Evolutionary conservation across 192 early-diverging fungal species (phyloP).

Genomic region (Coemansia sp.): DNA sequence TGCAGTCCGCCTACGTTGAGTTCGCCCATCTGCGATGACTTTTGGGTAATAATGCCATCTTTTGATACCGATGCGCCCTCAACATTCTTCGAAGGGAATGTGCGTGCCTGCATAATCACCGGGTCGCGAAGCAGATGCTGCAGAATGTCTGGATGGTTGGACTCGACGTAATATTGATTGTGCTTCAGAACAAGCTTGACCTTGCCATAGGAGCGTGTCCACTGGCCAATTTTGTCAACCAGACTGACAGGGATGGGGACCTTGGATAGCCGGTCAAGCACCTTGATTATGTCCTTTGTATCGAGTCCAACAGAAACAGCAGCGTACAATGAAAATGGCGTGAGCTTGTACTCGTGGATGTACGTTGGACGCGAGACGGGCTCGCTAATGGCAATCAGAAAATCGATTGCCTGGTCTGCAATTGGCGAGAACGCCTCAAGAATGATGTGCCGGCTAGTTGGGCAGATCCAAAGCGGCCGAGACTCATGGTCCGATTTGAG

Average conservation of each 20-base stretch:
- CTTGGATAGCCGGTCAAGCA: conserved; percentile 88
- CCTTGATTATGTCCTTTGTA: conserved; percentile 88
- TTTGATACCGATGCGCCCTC: conserved; percentile 41
- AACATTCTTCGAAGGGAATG: conserved; percentile 51
- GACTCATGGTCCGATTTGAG: conserved; percentile 87
- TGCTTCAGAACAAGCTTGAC: conserved; percentile 95
- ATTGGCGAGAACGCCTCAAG: conserved; percentile 97
- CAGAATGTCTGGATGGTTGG: conserved; percentile 76
- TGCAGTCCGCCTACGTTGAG: conserved; percentile 64
- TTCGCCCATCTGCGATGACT: conserved; percentile 67
- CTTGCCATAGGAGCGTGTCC: conserved; percentile 90
- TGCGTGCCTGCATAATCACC: conserved; percentile 68
- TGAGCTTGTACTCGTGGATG: conserved; percentile 85
- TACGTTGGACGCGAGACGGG: conserved; percentile 77
- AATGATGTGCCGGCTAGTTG: conserved; percentile 78
- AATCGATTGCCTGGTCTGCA: conserved; percentile 93
- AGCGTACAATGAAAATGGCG: conserved; percentile 93
- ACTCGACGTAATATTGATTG: conserved; percentile 94
- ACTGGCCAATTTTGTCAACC: conserved; percentile 71
- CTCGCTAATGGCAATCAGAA: conserved; percentile 93
- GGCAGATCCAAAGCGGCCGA: conserved; percentile 90
- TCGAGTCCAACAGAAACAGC: conserved; percentile 97
- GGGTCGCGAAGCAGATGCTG: conserved; percentile 77
- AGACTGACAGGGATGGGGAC: conserved; percentile 76
- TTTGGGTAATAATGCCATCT: conserved; percentile 58